phyloP scores from a whole-genome alignment of 176 grass and related monocot genomes.

The Carex myosuroides region DNA sequence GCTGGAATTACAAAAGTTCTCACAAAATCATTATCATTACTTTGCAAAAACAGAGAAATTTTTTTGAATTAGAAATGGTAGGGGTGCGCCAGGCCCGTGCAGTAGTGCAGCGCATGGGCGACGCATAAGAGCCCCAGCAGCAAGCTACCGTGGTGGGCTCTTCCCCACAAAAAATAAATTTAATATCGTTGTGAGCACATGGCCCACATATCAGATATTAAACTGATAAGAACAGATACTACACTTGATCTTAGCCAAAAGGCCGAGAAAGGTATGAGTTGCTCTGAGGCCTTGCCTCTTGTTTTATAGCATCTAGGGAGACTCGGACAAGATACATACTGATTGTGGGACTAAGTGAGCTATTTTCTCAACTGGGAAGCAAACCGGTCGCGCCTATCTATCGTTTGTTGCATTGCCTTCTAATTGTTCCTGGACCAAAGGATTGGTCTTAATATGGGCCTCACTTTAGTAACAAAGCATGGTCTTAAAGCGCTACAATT shows the following conservation, averaged over 20 bases:
- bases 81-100: constrained; percentile 12
- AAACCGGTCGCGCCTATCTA: neutral
- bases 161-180: constrained; percentile 63
- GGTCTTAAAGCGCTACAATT: neutral
- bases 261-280: constrained; percentile 64
- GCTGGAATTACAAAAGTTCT: no score
- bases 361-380: neutral
- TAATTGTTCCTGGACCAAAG: neutral
- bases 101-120: constrained; percentile 32
- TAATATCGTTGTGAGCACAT: constrained; percentile 45
- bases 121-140: constrained; percentile 17
- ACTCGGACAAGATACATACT: neutral
- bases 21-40: no score
- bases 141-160: constrained; percentile 23
- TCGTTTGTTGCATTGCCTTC: neutral
- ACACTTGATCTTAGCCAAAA: constrained; percentile 88
- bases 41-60: neutral
- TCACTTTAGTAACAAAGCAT: no score
- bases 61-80: neutral
- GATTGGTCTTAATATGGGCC: neutral
- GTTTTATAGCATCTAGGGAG: neutral
- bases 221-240: constrained; percentile 93
- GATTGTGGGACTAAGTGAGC: neutral
- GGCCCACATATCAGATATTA: constrained; percentile 68
- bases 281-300: neutral